These are phyloP conservation scores for Populus deltoides DNA, from an alignment of 345 rosid genomes.

Conservation along the genomic window DNA sequence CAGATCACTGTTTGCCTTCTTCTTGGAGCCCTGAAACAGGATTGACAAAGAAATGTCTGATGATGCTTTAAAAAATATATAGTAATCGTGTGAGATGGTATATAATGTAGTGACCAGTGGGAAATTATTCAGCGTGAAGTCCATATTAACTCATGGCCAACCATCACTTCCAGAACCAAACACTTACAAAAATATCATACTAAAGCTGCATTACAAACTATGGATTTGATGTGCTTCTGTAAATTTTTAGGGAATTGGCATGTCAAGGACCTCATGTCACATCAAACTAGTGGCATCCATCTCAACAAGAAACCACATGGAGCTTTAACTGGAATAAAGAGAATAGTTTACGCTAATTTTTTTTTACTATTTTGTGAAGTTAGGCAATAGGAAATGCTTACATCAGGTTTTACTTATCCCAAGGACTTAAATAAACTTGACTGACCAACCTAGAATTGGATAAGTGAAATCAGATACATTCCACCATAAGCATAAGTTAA, in stretches of 20 bases:
- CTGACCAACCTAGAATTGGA: background rate
- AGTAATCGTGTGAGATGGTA: background rate
- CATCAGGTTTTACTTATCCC: background rate
- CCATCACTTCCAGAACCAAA: background rate
- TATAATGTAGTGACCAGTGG: background rate
- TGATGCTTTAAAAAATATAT: background rate
- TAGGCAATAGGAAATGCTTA: background rate
- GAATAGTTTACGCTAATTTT: background rate
- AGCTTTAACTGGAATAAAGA: background rate
- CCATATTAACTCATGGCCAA: background rate
- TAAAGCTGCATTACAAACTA: background rate
- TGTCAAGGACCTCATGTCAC: background rate
- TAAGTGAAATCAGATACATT: background rate
- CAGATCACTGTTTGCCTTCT: constrained; percentile 21
- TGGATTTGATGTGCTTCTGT: background rate
- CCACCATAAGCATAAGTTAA: background rate
- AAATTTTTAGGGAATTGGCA: background rate
- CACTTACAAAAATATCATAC: background rate
- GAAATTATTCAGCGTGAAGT: background rate
- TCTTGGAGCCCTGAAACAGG: constrained; percentile 25
- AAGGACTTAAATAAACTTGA: background rate
- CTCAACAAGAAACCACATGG: background rate
- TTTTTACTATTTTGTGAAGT: background rate
- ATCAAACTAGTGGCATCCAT: background rate
- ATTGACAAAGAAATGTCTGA: background rate